Conservation (phyloP, 2,329 filamentous ascomycete species). For the Ophiostoma himal-ulmi region DNA sequence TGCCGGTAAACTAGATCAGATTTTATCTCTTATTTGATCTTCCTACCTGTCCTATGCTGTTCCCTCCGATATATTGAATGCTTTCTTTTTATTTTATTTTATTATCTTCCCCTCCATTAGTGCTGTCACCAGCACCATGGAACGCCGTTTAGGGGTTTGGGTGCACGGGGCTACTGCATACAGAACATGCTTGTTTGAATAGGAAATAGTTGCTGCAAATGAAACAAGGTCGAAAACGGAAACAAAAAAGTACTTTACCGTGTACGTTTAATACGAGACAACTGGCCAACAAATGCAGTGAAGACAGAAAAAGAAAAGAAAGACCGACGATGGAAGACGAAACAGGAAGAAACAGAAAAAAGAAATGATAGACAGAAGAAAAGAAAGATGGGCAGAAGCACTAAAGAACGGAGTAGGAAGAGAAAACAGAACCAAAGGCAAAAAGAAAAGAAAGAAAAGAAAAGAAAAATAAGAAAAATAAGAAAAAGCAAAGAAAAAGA, state of each 20-base stretch:
- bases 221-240: neutral
- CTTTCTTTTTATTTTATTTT: too few species aligned
- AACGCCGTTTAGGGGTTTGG: neutral
- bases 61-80: neutral
- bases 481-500: neutral
- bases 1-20: neutral
- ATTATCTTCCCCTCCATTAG: constrained; percentile 1
- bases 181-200: neutral
- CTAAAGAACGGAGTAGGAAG: neutral
- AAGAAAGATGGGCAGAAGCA: neutral
- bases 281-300: neutral
- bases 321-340: neutral
- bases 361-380: neutral
- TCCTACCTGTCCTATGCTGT: neutral
- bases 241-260: neutral
- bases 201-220: neutral
- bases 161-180: neutral
- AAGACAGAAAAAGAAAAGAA: neutral
- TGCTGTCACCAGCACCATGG: neutral
- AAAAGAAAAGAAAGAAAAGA: neutral
- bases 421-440: neutral
- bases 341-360: neutral
- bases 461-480: neutral
- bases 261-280: neutral
- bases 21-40: neutral